A percentile compares a stretch with the other conserved stretches of the same genome.
These are phyloP conservation scores for Polygonum maritimum DNA, from an alignment of 148 eudicot genomes.

Conservation along the genomic window DNA sequence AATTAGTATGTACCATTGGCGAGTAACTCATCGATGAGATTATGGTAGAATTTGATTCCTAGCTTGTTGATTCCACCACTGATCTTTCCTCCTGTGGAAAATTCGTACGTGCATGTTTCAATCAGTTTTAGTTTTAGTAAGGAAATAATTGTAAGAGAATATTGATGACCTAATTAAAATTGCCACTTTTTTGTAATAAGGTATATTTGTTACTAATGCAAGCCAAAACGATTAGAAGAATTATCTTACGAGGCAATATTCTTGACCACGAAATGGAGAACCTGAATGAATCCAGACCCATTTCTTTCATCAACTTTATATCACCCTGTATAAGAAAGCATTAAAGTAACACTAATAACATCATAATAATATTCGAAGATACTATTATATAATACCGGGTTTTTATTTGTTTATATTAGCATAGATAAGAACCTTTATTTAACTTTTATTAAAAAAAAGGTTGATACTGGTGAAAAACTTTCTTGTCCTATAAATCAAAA, in stretches of 20 bases:
- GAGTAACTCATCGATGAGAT: constrained; percentile 7
- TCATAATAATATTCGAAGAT: not conserved
- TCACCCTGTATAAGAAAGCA: not conserved
- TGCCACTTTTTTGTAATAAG: not conserved
- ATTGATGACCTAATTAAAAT: not conserved
- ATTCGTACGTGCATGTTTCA: not conserved
- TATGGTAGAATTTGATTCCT: constrained; percentile 13
- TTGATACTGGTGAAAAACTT: too few species aligned
- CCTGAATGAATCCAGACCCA: constrained; percentile 14
- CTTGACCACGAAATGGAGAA: constrained; percentile 20
- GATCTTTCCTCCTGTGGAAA: not conserved
- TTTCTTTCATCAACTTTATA: constrained; percentile 13
- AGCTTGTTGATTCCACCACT: constrained; percentile 9
- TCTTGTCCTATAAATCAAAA: too few species aligned
- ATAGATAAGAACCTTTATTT: too few species aligned
- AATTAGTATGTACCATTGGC: constrained; percentile 1
- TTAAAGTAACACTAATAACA: not conserved
- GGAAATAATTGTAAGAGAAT: too few species aligned
- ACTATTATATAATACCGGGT: too few species aligned
- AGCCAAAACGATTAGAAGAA: not conserved
- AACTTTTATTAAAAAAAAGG: too few species aligned
- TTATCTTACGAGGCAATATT: constrained; percentile 9
- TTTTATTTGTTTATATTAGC: too few species aligned
- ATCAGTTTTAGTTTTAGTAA: not conserved
- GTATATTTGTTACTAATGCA: not conserved